phyloP scores from a whole-genome alignment of 2,329 filamentous ascomycete genomes.

The Sporothrix variecibatus region DNA sequence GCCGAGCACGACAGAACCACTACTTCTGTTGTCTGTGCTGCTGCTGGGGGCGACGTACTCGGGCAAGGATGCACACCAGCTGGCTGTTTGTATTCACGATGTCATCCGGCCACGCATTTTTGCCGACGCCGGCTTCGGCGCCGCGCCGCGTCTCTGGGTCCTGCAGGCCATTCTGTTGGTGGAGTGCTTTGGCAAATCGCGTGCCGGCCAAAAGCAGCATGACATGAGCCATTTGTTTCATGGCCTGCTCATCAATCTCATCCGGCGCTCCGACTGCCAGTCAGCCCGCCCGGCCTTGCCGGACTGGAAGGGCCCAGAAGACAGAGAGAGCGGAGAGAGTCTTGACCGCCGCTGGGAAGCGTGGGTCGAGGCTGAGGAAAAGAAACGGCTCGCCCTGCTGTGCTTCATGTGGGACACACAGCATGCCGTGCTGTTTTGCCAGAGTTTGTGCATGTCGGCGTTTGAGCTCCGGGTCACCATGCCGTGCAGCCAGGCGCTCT shows the following conservation, averaged over 20 bases:
- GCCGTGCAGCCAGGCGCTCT: constrained; percentile 28
- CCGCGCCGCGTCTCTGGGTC: constrained; percentile 28
- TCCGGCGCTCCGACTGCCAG: constrained; percentile 31
- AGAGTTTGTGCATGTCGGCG: constrained; percentile 32
- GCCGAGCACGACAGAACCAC: constrained; percentile 20
- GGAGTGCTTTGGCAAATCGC: constrained; percentile 31
- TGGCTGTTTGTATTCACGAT: constrained; percentile 31
- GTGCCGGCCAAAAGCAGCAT: constrained; percentile 31
- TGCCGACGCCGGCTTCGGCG: constrained; percentile 28
- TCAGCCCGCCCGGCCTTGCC: constrained; percentile 18
- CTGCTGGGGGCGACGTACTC: constrained; percentile 30
- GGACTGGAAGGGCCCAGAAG: background rate
- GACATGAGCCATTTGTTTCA: constrained; percentile 33
- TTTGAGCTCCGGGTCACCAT: constrained; percentile 30
- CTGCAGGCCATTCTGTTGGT: constrained; percentile 30
- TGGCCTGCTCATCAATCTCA: constrained; percentile 31
- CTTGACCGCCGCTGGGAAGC: constrained; percentile 22
- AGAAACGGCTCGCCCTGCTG: constrained; percentile 29
- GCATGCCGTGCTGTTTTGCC: constrained; percentile 32
- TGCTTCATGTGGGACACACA: constrained; percentile 33
- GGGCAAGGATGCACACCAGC: constrained; percentile 30
- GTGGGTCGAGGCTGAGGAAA: constrained; percentile 29
- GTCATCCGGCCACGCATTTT: constrained; percentile 30
- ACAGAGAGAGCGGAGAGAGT: no score
- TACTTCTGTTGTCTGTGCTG: constrained; percentile 27